Evolutionary conservation across 1,284 basidiomycete species (phyloP).

Genomic region (Peniophora sp.): DNA sequence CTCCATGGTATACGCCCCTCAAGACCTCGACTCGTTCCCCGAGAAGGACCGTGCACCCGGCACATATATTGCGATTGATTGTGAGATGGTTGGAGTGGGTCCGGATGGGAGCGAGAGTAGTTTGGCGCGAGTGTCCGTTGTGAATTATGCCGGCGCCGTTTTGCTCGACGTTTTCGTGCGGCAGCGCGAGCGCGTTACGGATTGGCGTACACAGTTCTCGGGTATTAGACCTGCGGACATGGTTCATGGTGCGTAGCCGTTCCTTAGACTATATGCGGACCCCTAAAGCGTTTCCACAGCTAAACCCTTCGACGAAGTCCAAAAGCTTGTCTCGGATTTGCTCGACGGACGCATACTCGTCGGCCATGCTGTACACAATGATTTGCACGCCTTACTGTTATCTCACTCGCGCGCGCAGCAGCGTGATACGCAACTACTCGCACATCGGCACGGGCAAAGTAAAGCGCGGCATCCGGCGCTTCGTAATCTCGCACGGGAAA

Average conservation of each 20-base stretch:
- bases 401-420: conserved; percentile 77
- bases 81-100: conserved; percentile 97
- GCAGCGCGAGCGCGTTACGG: conserved; percentile 85
- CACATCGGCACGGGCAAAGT: conserved; percentile 46
- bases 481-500: conserved; percentile 75
- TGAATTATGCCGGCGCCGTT: conserved; percentile 84
- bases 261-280: too few species aligned
- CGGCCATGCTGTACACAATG: conserved; percentile 91
- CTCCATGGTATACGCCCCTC: conserved; percentile 7
- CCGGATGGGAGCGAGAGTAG: conserved; percentile 74
- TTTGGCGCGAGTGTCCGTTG: conserved; percentile 85
- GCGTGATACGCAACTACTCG: conserved; percentile 78
- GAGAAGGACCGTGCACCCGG: conserved; percentile 44
- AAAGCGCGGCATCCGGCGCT: conserved; percentile 71
- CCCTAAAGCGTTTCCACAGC: conserved; percentile 40
- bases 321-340: conserved; percentile 73
- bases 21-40: conserved; percentile 4
- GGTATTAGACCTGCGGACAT: conserved; percentile 81
- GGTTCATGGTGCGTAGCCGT: conserved; percentile 50
- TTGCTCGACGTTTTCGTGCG: conserved; percentile 83
- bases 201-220: conserved; percentile 90
- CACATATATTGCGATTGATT: conserved; percentile 83
- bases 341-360: conserved; percentile 82
- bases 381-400: conserved; percentile 86
- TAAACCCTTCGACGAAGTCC: conserved; percentile 74